Evolutionary conservation across 2,329 filamentous ascomycete genomes (phyloP).

Genomic region (Malbranchea zuffiana): DNA sequence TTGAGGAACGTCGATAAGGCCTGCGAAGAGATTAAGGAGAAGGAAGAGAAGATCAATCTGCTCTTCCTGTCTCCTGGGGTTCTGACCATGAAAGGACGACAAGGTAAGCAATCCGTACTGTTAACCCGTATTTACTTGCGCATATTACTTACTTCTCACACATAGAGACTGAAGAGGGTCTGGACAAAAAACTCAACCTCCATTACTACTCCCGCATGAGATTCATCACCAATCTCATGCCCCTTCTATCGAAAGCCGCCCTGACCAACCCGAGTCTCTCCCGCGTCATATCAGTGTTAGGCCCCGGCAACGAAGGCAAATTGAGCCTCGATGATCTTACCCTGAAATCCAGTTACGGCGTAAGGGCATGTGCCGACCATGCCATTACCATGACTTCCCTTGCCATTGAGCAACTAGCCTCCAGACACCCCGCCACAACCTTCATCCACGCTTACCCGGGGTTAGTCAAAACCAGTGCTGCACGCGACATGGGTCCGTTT

Average conservation of each 20-base stretch:
- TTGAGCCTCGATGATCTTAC: no score
- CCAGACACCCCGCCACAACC: no score
- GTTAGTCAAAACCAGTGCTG: no score
- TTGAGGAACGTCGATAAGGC: slow-evolving; percentile 42
- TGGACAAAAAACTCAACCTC: slow-evolving; percentile 22
- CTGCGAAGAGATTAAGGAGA: slow-evolving; percentile 35
- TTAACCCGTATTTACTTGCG: background rate
- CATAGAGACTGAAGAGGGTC: slow-evolving; percentile 24
- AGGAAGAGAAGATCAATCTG: slow-evolving; percentile 23
- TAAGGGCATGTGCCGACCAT: no score
- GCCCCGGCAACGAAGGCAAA: slow-evolving; percentile 40
- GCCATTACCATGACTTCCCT: no score
- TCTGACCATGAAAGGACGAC: slow-evolving; percentile 11
- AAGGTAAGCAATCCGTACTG: slow-evolving; percentile 10
- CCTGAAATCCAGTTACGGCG: no score
- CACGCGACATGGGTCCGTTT: no score
- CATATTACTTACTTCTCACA: background rate
- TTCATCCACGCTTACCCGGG: no score
- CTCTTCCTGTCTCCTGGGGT: slow-evolving; percentile 23
- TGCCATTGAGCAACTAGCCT: no score
- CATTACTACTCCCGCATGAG: slow-evolving; percentile 26
- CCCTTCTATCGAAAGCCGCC: slow-evolving; percentile 16
- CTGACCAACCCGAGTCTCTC: slow-evolving; percentile 28
- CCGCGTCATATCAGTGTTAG: slow-evolving; percentile 45
- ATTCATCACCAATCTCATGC: slow-evolving; percentile 25